These are phyloP conservation scores for Balakata baccata DNA, from an alignment of 345 rosid genomes.

Conservation along the genomic window DNA sequence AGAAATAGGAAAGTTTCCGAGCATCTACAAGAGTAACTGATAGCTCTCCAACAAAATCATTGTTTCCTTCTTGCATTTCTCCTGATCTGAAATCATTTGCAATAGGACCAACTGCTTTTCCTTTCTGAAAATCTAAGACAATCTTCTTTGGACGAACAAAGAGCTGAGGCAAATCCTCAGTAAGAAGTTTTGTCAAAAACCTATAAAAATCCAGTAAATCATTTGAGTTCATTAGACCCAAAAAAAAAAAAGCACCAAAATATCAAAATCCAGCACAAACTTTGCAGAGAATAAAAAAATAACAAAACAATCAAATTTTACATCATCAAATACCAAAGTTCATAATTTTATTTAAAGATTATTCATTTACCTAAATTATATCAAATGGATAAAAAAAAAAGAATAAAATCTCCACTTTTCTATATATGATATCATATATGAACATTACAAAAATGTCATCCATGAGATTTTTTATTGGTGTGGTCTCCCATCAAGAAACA, in stretches of 20 bases:
- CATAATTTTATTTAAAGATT: neutral
- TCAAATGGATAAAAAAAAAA: neutral
- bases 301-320: neutral
- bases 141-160: slow-evolving; percentile 98
- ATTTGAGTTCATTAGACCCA: neutral
- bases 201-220: slow-evolving; percentile 35
- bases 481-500: neutral
- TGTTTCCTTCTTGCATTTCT: slow-evolving; percentile 87
- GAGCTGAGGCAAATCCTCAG: slow-evolving; percentile 84
- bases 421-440: neutral
- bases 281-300: neutral
- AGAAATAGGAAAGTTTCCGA: slow-evolving; percentile 68
- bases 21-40: slow-evolving; percentile 97
- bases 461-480: neutral
- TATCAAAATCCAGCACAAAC: neutral
- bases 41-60: slow-evolving; percentile 86
- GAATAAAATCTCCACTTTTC: neutral
- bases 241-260: slow-evolving; percentile 2
- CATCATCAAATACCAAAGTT: neutral
- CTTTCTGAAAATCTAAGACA: slow-evolving; percentile 93
- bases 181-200: slow-evolving; percentile 90
- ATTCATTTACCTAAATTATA: neutral
- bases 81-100: slow-evolving; percentile 61
- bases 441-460: neutral
- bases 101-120: slow-evolving; percentile 89